Evolutionary conservation across 257 asterid species (phyloP).

Genomic region (Solanum tacnaense): DNA sequence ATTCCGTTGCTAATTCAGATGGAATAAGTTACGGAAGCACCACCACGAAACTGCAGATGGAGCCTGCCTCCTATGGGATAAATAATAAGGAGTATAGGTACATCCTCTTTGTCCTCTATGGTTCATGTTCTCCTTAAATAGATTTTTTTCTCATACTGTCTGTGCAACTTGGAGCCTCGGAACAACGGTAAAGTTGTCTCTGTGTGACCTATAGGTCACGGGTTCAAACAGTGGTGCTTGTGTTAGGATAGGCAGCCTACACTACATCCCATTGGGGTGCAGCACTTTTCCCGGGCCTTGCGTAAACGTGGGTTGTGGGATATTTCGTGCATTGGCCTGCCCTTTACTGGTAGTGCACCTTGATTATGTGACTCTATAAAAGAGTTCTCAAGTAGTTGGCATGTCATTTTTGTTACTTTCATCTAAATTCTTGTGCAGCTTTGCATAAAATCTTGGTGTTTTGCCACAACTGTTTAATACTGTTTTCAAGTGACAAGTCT

Average conservation of each 20-base stretch:
- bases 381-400: neutral
- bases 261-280: neutral
- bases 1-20: conserved; percentile 48
- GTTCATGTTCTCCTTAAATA: neutral
- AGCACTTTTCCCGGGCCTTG: neutral
- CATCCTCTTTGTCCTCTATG: neutral
- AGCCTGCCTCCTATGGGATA: conserved; percentile 52
- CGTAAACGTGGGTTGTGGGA: neutral
- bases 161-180: neutral
- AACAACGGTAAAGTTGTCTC: neutral
- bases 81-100: conserved; percentile 73
- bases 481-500: neutral
- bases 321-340: neutral
- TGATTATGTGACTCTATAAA: neutral
- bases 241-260: neutral
- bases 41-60: conserved; percentile 64
- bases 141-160: neutral
- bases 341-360: neutral
- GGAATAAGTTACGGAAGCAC: conserved; percentile 51
- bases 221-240: neutral
- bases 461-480: neutral
- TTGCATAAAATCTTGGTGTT: neutral
- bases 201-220: neutral
- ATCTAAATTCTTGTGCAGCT: neutral
- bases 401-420: neutral